Evolutionary conservation across 768 basidiomycete species (phyloP), one percentile per base, ranked within the genome.

Genomic region (Lentinula sp.): DNA sequence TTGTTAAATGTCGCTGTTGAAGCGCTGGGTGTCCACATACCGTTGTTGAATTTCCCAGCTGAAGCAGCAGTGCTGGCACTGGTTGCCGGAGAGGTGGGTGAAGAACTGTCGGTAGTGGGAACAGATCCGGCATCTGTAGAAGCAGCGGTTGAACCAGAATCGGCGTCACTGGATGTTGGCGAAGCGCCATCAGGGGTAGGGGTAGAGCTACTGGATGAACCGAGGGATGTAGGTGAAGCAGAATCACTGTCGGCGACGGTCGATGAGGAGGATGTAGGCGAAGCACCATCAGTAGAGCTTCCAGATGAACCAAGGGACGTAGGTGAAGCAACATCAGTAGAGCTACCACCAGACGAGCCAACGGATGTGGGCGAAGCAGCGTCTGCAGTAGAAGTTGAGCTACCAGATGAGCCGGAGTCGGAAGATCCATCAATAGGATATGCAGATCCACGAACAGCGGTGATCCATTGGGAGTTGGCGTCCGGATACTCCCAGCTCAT

Each of bases 401-500:
- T 15, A 42, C 33, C 28, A 33, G 41, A 28, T 20, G 56, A 57
- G 4, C 45, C 56, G 46, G 56, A 42, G 16, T 18, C 56, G 4
- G 56, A n/a, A 28, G 56, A 46, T n/a, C 56, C 56, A 41, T 43
- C 54, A 13, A 43, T 28, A 5, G 54, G 54, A 59, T 72, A 77
- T 35, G 76, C 65, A 54, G 66, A 67, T 8, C 71, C 62, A 20
- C 77, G 74, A 33, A 78, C 77, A 20, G 67, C 66, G 57, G 68
- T 55, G 55, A 81, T 77, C 78, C 79, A 81, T 28, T 71, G 20
- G 15, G 74, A 70, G 16, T 70, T 72, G 6, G 75, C 77, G 61
- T 75, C 71, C 58, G 79, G 78, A 68, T 73, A 79, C 73, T 74
- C 63, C 71, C 71, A 70, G 23, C 66, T 66, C 73, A 73, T 73